Evolutionary conservation across 345 rosid genomes (phyloP), one percentile per base, ranked within the genome.

Genomic region (Citrus trifoliata): DNA sequence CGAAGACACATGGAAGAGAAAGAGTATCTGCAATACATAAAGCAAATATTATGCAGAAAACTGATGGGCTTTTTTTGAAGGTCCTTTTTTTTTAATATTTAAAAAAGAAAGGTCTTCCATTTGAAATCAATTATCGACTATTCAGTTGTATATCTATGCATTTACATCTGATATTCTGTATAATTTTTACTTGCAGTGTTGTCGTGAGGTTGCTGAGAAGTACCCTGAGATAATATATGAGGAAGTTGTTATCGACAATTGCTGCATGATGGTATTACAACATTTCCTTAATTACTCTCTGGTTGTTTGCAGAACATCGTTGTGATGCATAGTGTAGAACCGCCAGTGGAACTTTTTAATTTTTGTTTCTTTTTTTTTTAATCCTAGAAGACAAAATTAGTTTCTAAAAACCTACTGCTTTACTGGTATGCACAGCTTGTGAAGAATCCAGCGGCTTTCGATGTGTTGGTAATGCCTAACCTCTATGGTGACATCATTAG

Each of bases 241-340:
- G 88, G 99, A 97, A 89, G 99, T 97, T 70, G 99, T 97, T 82
- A 97, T 97, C 71, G 99, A 97, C 88, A 97, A 97, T 86, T 97
- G 99, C 82, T 94, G 98, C 83, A 97, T 97, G 99, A 97, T 94
- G 99, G 99, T 97, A 91, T 73, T 71, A 73, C 30, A 67, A 64
- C 68, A 56, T 37, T 68, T 61, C 53, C 18, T 66, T 33, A 40
- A 13, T 74, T 48, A 38, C 2, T 55, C n/a, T 32, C 38, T 53
- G 28, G 42, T 30, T 30, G 38, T 74, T 51, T 40, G 46, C 24
- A 48, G 21, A 13, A 62, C 51, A 16, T 64, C 7, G 37, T 16
- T 33, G 8, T 64, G 69, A 51, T 67, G 30, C 71, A 30, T 32
- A 32, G 40, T 59, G 3, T 18, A 18, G 48, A 51, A 35, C 62